Evolutionary conservation across 164 flowering plant species (phyloP).

Genomic region (Umbellularia californica): DNA sequence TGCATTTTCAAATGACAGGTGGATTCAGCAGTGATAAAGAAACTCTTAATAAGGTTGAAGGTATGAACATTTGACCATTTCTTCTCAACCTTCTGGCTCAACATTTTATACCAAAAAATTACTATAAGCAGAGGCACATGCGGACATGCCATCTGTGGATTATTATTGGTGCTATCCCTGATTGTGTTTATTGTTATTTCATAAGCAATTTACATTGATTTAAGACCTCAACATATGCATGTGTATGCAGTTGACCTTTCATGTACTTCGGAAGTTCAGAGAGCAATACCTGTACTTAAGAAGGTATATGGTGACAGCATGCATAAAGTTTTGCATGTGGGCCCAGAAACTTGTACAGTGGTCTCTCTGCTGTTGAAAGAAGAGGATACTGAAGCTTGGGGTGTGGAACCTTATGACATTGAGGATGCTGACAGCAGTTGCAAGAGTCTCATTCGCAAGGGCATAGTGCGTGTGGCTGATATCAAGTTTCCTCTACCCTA

Average conservation of each 20-base stretch:
- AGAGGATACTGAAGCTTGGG: slow-evolving; percentile 90
- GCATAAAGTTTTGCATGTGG: slow-evolving; percentile 87
- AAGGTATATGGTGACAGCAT: slow-evolving; percentile 80
- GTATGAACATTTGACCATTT: slow-evolving; percentile 25
- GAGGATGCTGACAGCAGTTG: slow-evolving; percentile 75
- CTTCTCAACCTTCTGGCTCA: too few relatives aligned
- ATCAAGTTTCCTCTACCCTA: slow-evolving; percentile 90
- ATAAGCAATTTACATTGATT: neutral
- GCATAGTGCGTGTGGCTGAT: slow-evolving; percentile 87
- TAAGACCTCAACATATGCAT: slow-evolving; percentile 1
- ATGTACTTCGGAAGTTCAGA: slow-evolving; percentile 66
- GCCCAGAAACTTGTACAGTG: slow-evolving; percentile 87
- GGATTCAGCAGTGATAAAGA: slow-evolving; percentile 35
- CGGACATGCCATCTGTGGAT: too few relatives aligned
- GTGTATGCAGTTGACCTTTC: slow-evolving; percentile 53
- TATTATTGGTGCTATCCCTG: neutral
- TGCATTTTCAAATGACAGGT: slow-evolving; percentile 30
- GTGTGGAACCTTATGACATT: slow-evolving; percentile 85
- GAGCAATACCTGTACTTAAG: slow-evolving; percentile 67
- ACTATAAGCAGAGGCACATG: too few relatives aligned
- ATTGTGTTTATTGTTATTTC: neutral
- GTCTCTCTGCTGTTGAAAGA: slow-evolving; percentile 70
- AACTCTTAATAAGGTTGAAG: slow-evolving; percentile 48
- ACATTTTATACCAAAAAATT: too few relatives aligned
- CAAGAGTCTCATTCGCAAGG: slow-evolving; percentile 70